Base-by-base conservation (phyloP, 2,329 filamentous ascomycete genomes). In the Ilyonectria mors-panacis region DNA sequence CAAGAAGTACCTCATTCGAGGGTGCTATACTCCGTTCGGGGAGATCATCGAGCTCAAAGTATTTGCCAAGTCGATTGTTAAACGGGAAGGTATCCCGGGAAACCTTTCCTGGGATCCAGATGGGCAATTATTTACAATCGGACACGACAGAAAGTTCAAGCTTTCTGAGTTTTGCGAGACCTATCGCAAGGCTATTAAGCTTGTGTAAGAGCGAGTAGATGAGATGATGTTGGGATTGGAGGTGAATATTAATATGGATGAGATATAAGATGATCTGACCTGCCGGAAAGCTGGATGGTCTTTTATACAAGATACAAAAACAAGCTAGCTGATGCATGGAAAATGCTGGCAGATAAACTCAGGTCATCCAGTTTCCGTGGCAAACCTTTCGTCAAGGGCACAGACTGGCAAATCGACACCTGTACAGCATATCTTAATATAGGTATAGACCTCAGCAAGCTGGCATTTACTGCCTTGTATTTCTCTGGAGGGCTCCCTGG, bases 41-140 rank as follows among this genome's bases (percentile, higher is more conserved):
- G 59, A 62, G 51, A 54, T 62, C 15, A 37, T 62, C 28, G 30
- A 55, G 23, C 59, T 62, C 17, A 62, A 62, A 45, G 59, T 39
- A 35, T 62, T 62, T 56, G 39, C 50, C 6, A 62, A 62, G 35
- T 62, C 59, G 6, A 47, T 62, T 53, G 37, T 62, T 2, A 62
- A 45, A 56, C 7, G 30, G 23, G 39, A 62, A 33, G 59, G 37
- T 13, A 55, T 62, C 42, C 59, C 48, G 17, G 50, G 59, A 45
- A 62, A 62, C 33, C 59, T 62, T 19, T 62, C 35, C 39, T 55
- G 10, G 50, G 59, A 26, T 47, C 50, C 17, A 55, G 59, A 62
- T 44, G 42, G 59, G 6, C 42, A n/a, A 6, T 45, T 6, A 10
- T 45, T 45, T n/a, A 45, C 19, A 45, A 45, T 23, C 42, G 7